Evolutionary conservation across 805 yeast species (phyloP), one percentile per base, ranked within the genome.

Genomic region (Komagataella phaffii): DNA sequence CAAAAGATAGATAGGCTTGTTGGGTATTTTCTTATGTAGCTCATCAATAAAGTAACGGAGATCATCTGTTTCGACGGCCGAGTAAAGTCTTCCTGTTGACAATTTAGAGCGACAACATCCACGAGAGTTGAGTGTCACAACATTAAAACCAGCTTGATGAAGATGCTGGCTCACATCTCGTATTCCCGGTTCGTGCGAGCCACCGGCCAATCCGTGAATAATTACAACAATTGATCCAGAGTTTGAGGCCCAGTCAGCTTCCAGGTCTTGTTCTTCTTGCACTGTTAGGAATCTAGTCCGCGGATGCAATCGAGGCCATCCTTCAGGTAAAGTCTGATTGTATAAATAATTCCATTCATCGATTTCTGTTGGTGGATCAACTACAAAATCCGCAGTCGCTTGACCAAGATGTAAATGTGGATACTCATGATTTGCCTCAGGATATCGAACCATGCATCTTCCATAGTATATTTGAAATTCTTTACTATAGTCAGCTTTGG

Each of bases 41-140:
- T 71, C 66, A 50, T 74, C 71, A 50, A 85, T 66, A 52, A 81
- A 72, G 59, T 77, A 79, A 55, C 87, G 71, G 51, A 85, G 62
- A 61, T 85, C 95, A 55, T 75, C 79, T 6, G 90, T 85, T 66
- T 84, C 79, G 49, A 82, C 68, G 0, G 83, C 95, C 51, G 80
- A 73, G 64, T 80, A 84, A 19, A 85, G 61, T 56, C 77, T 76
- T 4, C 87, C 87, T 5, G 87, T 77, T 1, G 88, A 76, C 52
- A 85, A 71, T 55, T 81, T 81, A 18, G 88, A 83, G 60, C 87
- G 74, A 30, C 88, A 83, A 65, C 91, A 85, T 3, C 95, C 95
- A 60, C 95, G 71, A 17, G 85, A 73, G 61, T 83, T 84, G 49
- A 85, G 60, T 3, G 76, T 78, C 17, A 81, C 84, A 49, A 81